phyloP scores from a whole-genome alignment of 768 basidiomycete genomes.

The Boletus eberwhitei region DNA sequence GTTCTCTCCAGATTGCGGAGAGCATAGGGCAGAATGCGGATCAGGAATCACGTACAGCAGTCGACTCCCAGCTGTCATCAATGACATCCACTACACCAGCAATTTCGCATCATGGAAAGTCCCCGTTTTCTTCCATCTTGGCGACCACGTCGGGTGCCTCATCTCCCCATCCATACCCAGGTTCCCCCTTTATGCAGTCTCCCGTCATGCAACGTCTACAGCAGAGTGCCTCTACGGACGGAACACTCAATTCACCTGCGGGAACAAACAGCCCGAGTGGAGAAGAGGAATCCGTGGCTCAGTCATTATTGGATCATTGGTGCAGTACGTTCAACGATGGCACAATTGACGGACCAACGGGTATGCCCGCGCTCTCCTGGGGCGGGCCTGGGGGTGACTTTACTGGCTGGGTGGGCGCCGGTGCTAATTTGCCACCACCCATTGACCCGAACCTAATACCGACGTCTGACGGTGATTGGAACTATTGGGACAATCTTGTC shows the following conservation, averaged over 20 bases:
- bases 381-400: conserved; percentile 57
- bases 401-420: conserved; percentile 52
- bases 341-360: conserved; percentile 47
- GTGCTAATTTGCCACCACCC: conserved; percentile 35
- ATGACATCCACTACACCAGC: conserved; percentile 8
- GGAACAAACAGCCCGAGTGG: conserved; percentile 66
- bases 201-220: conserved; percentile 63
- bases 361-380: conserved; percentile 54
- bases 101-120: conserved; percentile 13
- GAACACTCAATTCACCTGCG: conserved; percentile 52
- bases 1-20: conserved; percentile 54
- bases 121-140: conserved; percentile 24
- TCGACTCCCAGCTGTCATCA: conserved; percentile 37
- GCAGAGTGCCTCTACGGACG: conserved; percentile 41
- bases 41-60: conserved; percentile 6
- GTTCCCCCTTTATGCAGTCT: conserved; percentile 34
- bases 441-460: conserved; percentile 45
- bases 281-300: conserved; percentile 75
- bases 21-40: conserved; percentile 24
- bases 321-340: conserved; percentile 74
- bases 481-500: conserved; percentile 80
- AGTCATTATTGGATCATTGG: conserved; percentile 81
- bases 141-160: conserved; percentile 17
- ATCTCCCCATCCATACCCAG: conserved; percentile 24
- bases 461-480: conserved; percentile 67